Evolutionary conservation across 1,284 basidiomycete genomes (phyloP).

Genomic region (Apiotrichum gamsii): DNA sequence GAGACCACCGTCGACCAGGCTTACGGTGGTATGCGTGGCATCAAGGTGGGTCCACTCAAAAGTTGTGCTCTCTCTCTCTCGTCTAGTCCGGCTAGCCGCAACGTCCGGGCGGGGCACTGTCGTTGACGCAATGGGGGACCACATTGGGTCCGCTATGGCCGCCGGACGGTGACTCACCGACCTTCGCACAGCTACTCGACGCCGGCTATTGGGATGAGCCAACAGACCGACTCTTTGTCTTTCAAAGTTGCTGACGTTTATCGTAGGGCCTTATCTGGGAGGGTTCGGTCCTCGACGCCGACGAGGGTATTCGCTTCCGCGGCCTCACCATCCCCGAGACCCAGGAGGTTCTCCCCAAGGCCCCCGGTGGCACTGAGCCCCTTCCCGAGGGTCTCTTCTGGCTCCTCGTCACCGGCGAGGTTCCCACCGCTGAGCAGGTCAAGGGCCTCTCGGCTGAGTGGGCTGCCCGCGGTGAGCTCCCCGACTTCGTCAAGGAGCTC

Average conservation of each 20-base stretch:
- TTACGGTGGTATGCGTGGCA: conserved; percentile 82
- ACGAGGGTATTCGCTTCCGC: conserved; percentile 94
- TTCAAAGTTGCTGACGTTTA: no score
- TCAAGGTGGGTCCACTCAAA: conserved; percentile 44
- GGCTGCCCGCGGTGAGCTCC: conserved; percentile 81
- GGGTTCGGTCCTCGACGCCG: conserved; percentile 86
- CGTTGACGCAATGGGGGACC: no score
- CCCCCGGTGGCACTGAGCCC: conserved; percentile 81
- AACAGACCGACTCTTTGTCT: no score
- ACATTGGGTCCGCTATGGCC: no score
- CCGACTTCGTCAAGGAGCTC: conserved; percentile 86
- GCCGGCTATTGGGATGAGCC: background rate
- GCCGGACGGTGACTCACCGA: no score
- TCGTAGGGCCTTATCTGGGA: conserved; percentile 74
- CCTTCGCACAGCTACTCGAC: no score
- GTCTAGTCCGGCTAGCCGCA: no score
- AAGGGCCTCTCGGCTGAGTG: conserved; percentile 78
- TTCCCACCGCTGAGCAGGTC: conserved; percentile 84
- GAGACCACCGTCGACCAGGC: conserved; percentile 86
- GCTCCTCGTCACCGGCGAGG: conserved; percentile 87
- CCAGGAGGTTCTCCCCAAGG: conserved; percentile 77
- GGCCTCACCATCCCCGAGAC: conserved; percentile 87
- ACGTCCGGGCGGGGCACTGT: no score
- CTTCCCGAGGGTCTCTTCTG: conserved; percentile 93
- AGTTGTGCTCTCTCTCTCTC: background rate